Evolutionary conservation across 257 asterid species (phyloP).

Genomic region (Perilla frutescens): DNA sequence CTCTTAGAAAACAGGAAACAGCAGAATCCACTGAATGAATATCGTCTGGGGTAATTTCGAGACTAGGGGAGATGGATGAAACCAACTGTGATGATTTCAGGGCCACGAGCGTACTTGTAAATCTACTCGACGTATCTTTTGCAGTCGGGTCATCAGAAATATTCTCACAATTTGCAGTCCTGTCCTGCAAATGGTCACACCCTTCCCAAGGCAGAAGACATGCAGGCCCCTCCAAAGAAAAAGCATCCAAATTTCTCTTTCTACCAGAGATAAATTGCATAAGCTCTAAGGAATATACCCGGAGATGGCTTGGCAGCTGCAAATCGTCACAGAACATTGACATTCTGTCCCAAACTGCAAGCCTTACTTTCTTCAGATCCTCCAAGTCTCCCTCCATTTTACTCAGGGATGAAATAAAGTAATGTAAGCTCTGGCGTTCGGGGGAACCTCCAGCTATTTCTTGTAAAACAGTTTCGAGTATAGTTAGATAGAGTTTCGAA

Average conservation of each 20-base stretch:
- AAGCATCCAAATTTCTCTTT: constrained; percentile 47
- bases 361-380: constrained; percentile 64
- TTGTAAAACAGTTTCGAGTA: constrained; percentile 63
- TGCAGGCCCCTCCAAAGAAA: constrained; percentile 44
- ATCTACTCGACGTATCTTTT: constrained; percentile 53
- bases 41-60: constrained; percentile 73
- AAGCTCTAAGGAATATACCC: constrained; percentile 82
- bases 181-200: constrained; percentile 64
- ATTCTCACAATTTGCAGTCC: constrained; percentile 38
- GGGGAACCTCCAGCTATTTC: constrained; percentile 60
- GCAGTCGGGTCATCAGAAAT: constrained; percentile 44
- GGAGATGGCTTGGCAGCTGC: constrained; percentile 67
- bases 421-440: constrained; percentile 51
- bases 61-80: constrained; percentile 64
- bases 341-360: constrained; percentile 77
- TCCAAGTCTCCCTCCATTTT: constrained; percentile 72
- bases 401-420: constrained; percentile 75
- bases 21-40: constrained; percentile 73
- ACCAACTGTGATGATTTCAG: constrained; percentile 82
- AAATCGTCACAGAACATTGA: constrained; percentile 69
- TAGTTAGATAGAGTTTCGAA: constrained; percentile 63
- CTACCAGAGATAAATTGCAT: constrained; percentile 79
- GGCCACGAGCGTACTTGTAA: constrained; percentile 77
- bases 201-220: constrained; percentile 88
- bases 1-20: constrained; percentile 69